Base-by-base conservation (phyloP, 139 green algal genomes). In the Edaphochlamys debaryana region DNA sequence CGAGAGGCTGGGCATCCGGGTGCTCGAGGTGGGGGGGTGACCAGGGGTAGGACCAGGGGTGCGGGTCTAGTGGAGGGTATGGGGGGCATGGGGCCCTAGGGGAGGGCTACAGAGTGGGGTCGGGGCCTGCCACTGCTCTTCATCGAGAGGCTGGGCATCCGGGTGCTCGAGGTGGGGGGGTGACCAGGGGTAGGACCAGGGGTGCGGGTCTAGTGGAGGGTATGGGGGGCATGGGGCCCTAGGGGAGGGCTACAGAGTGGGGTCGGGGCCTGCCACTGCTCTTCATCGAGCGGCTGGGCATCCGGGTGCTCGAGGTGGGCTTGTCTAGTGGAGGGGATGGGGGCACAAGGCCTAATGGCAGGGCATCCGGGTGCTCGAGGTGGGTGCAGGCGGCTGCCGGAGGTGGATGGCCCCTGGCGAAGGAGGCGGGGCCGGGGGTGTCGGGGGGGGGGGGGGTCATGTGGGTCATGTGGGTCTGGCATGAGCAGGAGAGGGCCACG, bases 281-380 rank as follows among this genome's bases (percentile, higher is more conserved):
- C 79, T 84, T 92, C 52, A 73, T 95, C 62, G 93, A 96, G 72
- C 78, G 81, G 29, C 58, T 85, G 30, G 93, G 94, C 0, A 80
- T 96, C 17, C 85, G 94, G 0, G 84, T 89, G 42, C 89, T 98
- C 73, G 96, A 98, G 73, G 73, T 80, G 37, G 3, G 72, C 6
- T 37, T 19, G 67, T 66, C 3, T 37, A 29, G 50, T 19, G 50
- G 50, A 19, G 50, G 50, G 5, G 50, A 22, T 15, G 4, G 50
- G 50, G 50, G 9, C 20, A 2, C 1, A 9, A 32, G 1, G 63
- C 9, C 2, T 38, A 32, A 32, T 3, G n/a, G 63, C 17, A 4
- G 63, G 34, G 67, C 37, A 15, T 34, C 15, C 19, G 13, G 22
- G 38, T 23, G 67, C n/a, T n/a, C n/a, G n/a, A 72, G 64, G 32